These are phyloP conservation scores for Eucalyptus virginea DNA, from an alignment of 345 rosid species.

Conservation along the genomic window DNA sequence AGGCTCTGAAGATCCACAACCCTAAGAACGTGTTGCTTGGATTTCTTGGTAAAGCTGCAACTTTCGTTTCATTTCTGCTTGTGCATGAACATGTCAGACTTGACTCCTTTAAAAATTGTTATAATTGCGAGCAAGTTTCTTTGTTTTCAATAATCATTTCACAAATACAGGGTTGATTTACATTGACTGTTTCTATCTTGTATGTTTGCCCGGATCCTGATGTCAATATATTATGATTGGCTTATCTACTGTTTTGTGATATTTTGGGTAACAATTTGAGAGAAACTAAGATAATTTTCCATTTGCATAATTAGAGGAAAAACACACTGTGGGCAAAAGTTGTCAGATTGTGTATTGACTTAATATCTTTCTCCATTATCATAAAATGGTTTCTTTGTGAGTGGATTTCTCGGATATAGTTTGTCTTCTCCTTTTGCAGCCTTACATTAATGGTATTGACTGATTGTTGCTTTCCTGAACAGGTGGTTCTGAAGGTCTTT, in stretches of 20 bases:
- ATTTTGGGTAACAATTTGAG: neutral
- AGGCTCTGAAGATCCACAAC: conserved; percentile 81
- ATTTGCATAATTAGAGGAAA: neutral
- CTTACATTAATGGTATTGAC: neutral
- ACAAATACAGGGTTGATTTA: no score
- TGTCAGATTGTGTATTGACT: neutral
- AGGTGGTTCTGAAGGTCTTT: conserved; percentile 99
- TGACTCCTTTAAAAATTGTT: neutral
- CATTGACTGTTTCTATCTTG: neutral
- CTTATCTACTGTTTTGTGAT: neutral
- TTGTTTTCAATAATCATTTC: neutral
- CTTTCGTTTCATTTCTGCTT: neutral
- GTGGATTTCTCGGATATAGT: neutral
- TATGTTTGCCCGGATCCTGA: neutral
- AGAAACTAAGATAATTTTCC: neutral
- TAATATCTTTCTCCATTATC: neutral
- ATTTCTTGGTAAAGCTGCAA: conserved; percentile 55
- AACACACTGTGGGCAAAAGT: neutral
- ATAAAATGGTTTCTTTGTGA: neutral
- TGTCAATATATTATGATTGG: neutral
- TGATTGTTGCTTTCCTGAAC: neutral
- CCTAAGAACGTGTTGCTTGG: conserved; percentile 63
- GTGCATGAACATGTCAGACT: neutral
- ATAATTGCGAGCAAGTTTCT: neutral
- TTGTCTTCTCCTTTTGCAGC: neutral